Conservation (phyloP, 2,329 filamentous ascomycete genomes). For the Aspergillus ochraceus region DNA sequence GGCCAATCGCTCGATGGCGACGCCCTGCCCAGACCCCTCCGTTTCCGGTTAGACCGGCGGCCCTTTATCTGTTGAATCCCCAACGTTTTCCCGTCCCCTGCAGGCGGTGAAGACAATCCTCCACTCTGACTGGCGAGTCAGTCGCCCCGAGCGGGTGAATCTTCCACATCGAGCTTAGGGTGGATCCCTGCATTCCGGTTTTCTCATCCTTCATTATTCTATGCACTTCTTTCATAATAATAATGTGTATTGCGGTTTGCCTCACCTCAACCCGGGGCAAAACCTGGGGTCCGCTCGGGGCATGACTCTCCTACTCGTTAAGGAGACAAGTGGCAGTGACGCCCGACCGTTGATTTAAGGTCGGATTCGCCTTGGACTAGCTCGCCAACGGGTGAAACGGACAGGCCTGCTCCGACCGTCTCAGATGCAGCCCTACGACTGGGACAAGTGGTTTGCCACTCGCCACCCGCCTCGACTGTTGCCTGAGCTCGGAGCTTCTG, state of each 20-base stretch:
- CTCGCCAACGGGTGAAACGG: not conserved
- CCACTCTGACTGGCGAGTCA: not conserved
- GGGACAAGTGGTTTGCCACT: not conserved
- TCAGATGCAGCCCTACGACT: not conserved
- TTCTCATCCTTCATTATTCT: not conserved
- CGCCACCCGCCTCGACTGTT: not conserved
- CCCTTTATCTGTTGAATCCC: slow-evolving; percentile 30
- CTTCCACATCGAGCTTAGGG: not conserved
- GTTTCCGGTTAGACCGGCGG: slow-evolving; percentile 5
- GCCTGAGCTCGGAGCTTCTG: not conserved
- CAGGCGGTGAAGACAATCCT: slow-evolving; percentile 5
- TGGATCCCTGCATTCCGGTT: too few species aligned
- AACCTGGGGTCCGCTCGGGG: not conserved
- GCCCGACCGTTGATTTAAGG: too few species aligned
- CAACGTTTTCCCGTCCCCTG: slow-evolving; percentile 29
- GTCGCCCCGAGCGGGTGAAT: not conserved
- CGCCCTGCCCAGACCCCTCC: slow-evolving; percentile 8
- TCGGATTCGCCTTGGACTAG: too few species aligned
- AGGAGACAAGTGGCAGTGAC: too few species aligned
- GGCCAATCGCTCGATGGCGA: slow-evolving; percentile 17
- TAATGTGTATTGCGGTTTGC: too few species aligned
- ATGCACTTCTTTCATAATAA: too few species aligned
- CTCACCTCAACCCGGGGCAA: not conserved
- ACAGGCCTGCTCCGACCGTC: not conserved
- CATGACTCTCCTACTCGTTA: too few species aligned